Evolutionary conservation across 768 basidiomycete genomes (phyloP), one percentile per base, ranked within the genome.

Genomic region (Suillus occidentalis): DNA sequence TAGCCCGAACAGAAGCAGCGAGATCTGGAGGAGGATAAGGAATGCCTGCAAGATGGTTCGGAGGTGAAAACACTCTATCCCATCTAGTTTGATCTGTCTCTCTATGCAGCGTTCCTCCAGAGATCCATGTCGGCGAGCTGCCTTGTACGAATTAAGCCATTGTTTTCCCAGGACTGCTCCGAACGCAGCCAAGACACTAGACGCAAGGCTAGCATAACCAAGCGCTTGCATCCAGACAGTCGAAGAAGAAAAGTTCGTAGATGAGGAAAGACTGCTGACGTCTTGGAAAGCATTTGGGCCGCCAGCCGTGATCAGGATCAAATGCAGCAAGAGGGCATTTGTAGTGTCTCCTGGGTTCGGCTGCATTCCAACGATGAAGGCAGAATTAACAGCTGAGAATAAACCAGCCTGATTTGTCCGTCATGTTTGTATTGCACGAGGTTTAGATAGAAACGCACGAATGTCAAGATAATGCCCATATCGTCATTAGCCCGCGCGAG

Each of bases 301-400:
- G 22, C 10, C 10, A 7, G 25, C 16, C 8, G 14, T 52, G 14
- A 52, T 28, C 8, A 4, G 8, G 16, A 52, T 42, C 3, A 61
- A n/a, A 0, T 63, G 39, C 18, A 63, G 9, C 14, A 79, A 68
- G 55, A 75, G 70, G 47, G 57, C 61, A 10, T 63, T 63, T 6
- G 70, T 71, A 28, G 62, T 63, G 2, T 74, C 70, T 34, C 62
- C 59, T 2, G 76, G 66, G 52, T 80, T 70, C 52, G 69, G 70
- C 18, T 53, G 52, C 16, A 77, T 77, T 63, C 78, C 77, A 12
- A 79, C 69, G 3, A 77, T 73, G 57, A 80, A 81, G 0, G 79
- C 71, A 2, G 75, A 76, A 10, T 78, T 72, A 2, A 72, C 74
- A 3, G 77, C 75, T 16, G 79, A 77, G 65, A 81, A 80, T 28